Conservation (phyloP, 495 filamentous ascomycete genomes). For the Talaromyces wortmannii region DNA sequence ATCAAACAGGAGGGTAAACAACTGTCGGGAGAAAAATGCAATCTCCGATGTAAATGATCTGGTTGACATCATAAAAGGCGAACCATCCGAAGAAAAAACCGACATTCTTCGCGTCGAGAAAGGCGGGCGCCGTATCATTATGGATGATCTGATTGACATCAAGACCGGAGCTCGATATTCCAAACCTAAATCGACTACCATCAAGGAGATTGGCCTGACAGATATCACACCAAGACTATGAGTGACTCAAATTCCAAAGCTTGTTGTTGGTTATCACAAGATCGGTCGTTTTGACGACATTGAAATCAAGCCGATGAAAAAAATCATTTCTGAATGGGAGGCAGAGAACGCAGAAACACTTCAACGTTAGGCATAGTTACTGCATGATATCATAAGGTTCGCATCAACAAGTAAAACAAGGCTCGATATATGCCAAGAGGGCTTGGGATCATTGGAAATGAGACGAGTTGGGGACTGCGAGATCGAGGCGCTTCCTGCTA, state of each 20-base stretch:
- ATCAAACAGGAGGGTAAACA: conserved; percentile 8
- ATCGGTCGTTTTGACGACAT: conserved; percentile 48
- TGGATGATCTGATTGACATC: not conserved
- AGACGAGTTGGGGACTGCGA: not conserved
- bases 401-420: not conserved
- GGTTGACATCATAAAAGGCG: not conserved
- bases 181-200: conserved; percentile 15
- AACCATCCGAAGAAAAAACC: not conserved
- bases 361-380: not conserved
- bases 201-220: conserved; percentile 9
- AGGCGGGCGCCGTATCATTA: not conserved
- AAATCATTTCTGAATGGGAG: conserved; percentile 49
- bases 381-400: not conserved
- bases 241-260: conserved; percentile 54
- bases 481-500: not conserved
- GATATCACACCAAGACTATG: conserved; percentile 36
- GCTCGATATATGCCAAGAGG: not conserved
- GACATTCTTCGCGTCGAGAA: not conserved
- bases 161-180: not conserved
- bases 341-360: not conserved
- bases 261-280: conserved; percentile 54
- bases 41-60: not conserved
- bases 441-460: not conserved
- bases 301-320: conserved; percentile 32
- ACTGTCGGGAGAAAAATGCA: not conserved